phyloP scores from a whole-genome alignment of 192 early-diverging fungal genomes.

The Coemansia sp. region DNA sequence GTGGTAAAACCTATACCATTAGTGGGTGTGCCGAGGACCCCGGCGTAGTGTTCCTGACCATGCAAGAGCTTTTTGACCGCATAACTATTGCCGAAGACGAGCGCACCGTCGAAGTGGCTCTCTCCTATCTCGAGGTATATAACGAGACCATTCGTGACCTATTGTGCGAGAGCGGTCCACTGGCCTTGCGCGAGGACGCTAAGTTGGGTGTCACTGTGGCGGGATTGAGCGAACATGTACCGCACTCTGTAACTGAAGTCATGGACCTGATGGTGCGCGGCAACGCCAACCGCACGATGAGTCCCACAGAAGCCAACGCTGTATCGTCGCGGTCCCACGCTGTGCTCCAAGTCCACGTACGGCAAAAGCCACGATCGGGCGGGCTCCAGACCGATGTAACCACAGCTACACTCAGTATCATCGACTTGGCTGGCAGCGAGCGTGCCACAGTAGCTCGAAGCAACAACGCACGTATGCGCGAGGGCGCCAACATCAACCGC shows the following conservation, averaged over 20 bases:
- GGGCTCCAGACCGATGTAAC: conserved; percentile 56
- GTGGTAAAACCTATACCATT: conserved; percentile 89
- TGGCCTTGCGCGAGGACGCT: conserved; percentile 81
- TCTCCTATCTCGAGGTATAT: conserved; percentile 97
- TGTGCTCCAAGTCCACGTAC: conserved; percentile 67
- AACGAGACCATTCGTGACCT: conserved; percentile 93
- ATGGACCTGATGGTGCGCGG: conserved; percentile 61
- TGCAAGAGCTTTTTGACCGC: conserved; percentile 65
- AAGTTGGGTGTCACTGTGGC: conserved; percentile 66
- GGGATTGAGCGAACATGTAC: conserved; percentile 69
- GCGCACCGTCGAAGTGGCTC: conserved; percentile 60
- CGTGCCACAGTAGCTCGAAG: conserved; percentile 63
- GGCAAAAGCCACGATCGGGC: conserved; percentile 36
- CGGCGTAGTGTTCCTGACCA: conserved; percentile 69
- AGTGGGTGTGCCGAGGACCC: conserved; percentile 64
- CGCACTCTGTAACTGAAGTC: conserved; percentile 56
- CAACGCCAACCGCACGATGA: conserved; percentile 74
- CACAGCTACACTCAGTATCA: conserved; percentile 66
- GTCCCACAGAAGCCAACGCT: conserved; percentile 73
- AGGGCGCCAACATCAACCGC: conserved; percentile 80
- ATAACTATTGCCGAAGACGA: conserved; percentile 58
- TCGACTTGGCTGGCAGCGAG: conserved; percentile 79
- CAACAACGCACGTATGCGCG: conserved; percentile 66
- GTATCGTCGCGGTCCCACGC: conserved; percentile 77
- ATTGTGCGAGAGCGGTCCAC: conserved; percentile 51